A percentile compares a stretch with the other conserved stretches of the same genome.
These are phyloP conservation scores for Gautieria morchelliformis DNA, from an alignment of 768 basidiomycete genomes.

Conservation along the genomic window DNA sequence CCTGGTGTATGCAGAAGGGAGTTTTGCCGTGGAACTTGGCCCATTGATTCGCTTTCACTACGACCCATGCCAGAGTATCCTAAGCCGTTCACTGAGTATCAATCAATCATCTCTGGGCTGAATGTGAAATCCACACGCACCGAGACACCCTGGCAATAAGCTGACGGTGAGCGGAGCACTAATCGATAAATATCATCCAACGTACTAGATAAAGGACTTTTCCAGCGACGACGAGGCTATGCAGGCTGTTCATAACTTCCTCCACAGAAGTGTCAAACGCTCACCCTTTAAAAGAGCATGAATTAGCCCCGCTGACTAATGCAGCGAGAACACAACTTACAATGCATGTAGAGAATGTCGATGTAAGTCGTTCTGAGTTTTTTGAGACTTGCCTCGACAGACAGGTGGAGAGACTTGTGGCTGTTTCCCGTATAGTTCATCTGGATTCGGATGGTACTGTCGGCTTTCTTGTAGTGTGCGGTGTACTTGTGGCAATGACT, in stretches of 20 bases:
- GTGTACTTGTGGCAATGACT: conserved; percentile 23
- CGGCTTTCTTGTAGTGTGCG: background rate
- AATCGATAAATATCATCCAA: conserved; percentile 8
- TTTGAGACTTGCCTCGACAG: conserved; percentile 27
- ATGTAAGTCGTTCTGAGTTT: conserved; percentile 53
- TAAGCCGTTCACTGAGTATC: no score
- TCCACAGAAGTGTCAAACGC: conserved; percentile 35
- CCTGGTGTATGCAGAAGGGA: conserved; percentile 48
- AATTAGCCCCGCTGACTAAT: no score
- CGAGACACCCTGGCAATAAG: conserved; percentile 15
- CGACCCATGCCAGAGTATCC: conserved; percentile 41
- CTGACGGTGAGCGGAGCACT: no score
- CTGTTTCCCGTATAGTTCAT: conserved; percentile 35
- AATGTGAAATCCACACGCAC: no score
- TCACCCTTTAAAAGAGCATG: conserved; percentile 17
- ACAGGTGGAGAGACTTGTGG: conserved; percentile 24
- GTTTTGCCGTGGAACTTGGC: conserved; percentile 38
- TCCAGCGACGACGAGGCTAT: conserved; percentile 31
- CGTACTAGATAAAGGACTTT: conserved; percentile 35
- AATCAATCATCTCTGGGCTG: no score
- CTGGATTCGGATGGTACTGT: conserved; percentile 17
- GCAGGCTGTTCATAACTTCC: conserved; percentile 38
- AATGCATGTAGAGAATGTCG: conserved; percentile 49
- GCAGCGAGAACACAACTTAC: conserved; percentile 1
- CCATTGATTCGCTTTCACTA: conserved; percentile 39